Evolutionary conservation across 2,329 filamentous ascomycete genomes (phyloP), one percentile per base, ranked within the genome.

Genomic region (Magnaporthiopsis rhizophila): DNA sequence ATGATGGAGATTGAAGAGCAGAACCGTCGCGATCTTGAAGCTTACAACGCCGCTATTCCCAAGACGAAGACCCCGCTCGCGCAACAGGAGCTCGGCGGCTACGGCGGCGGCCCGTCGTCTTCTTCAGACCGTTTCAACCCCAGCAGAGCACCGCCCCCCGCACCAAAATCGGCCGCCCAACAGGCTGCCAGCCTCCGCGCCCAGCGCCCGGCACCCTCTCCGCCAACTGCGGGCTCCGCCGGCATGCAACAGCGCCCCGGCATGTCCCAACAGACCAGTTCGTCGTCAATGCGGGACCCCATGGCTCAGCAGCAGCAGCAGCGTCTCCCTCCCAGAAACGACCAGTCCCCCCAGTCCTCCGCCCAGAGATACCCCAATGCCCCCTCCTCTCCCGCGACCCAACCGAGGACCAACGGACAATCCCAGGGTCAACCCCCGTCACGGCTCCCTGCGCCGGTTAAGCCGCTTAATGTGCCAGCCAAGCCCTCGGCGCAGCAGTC

Each of bases 21-120:
- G 71, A 84, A 84, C 64, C 84, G 90, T 64, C 86, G 89, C 68
- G 92, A 97, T 62, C 81, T 91, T 69, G 92, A 95, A 73, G 91
- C 87, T 24, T 97, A 97, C 76, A 97, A 98, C 75, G 90, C 91
- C 50, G 92, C 91, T 30, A 79, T 97, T 66, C 94, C 92, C 38
- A 90, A 96, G 80, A 88, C 84, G 67, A 91, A 91, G 73, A 79
- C 87, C 13, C 91, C 91, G 2, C 72, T 95, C 68, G 92, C 93
- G 38, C 91, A 98, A 74, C 93, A 97, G 76, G 95, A 98, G 75
- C 79, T 98, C 69, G 91, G 91, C 65, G 88, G 88, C 38, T 89
- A 86, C 67, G 82, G 85, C 66, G 78, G 81, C 59, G 69, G 80
- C 26, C 74, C 83, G 18, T 9, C 34, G 34, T 73, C 78, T 38